phyloP scores from a whole-genome alignment of 2,329 filamentous ascomycete species.

The Didymella exigua region DNA sequence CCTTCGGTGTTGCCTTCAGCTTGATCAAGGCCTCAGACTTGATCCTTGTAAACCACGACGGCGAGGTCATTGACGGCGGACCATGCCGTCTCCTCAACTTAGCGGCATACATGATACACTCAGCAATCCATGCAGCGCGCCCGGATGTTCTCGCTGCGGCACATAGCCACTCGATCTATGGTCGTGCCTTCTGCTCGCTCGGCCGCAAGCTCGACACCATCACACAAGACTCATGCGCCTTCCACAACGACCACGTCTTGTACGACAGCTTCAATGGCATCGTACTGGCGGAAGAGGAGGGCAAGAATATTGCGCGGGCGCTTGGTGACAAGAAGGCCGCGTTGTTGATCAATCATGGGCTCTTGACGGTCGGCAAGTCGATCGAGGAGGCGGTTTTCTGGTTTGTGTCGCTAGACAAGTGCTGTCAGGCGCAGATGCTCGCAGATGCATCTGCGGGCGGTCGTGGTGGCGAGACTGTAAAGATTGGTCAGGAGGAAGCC shows the following conservation, averaged over 20 bases:
- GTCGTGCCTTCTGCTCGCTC: slow-evolving; percentile 66
- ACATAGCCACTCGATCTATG: slow-evolving; percentile 64
- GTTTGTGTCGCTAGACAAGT: slow-evolving; percentile 61
- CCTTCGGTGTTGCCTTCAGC: slow-evolving; percentile 67
- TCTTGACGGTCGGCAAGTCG: slow-evolving; percentile 56
- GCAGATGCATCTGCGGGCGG: slow-evolving; percentile 64
- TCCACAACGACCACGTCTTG: slow-evolving; percentile 60
- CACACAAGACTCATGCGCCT: slow-evolving; percentile 63
- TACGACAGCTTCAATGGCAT: slow-evolving; percentile 61
- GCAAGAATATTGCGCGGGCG: slow-evolving; percentile 56
- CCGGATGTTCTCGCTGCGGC: slow-evolving; percentile 65
- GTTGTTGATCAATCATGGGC: slow-evolving; percentile 60
- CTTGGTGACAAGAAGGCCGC: slow-evolving; percentile 59
- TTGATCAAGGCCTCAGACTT: slow-evolving; percentile 68
- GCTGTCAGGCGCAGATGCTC: slow-evolving; percentile 59
- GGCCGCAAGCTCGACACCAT: slow-evolving; percentile 65
- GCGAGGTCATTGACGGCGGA: slow-evolving; percentile 68
- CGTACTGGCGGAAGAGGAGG: slow-evolving; percentile 60
- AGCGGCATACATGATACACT: slow-evolving; percentile 65
- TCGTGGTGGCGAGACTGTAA: slow-evolving; percentile 66
- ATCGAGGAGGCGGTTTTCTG: slow-evolving; percentile 61
- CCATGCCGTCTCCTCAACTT: slow-evolving; percentile 44
- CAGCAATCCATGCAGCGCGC: slow-evolving; percentile 63
- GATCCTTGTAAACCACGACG: slow-evolving; percentile 68
- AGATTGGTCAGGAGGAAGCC: slow-evolving; percentile 72